Percentiles rank a stretch among this genome's conserved stretches.
Conservation (phyloP, 441 rosid genomes). For the Adansonia rubrostipa region DNA sequence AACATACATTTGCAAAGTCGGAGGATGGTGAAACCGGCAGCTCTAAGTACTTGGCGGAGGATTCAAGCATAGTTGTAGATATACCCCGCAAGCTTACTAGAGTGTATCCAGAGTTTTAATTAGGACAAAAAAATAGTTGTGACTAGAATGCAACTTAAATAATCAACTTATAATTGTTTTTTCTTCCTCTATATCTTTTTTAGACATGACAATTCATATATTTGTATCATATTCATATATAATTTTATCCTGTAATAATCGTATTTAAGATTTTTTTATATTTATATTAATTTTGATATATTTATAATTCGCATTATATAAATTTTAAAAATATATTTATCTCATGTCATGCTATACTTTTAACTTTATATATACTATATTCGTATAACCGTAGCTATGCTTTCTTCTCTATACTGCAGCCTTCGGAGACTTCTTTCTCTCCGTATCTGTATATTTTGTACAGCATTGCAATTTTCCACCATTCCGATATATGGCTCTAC, state of each 20-base stretch:
- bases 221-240: too few species aligned
- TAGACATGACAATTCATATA: too few species aligned
- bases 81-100: background rate
- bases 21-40: background rate
- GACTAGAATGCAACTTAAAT: background rate
- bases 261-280: too few species aligned
- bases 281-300: too few species aligned
- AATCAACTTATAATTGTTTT: too few species aligned
- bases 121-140: background rate
- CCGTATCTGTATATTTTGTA: background rate
- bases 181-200: background rate
- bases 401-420: background rate
- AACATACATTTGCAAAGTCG: constrained; percentile 10
- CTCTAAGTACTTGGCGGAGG: background rate
- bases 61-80: background rate
- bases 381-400: too few species aligned
- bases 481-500: background rate
- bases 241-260: too few species aligned
- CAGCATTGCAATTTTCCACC: background rate
- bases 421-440: background rate
- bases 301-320: too few species aligned
- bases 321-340: too few species aligned
- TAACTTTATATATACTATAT: too few species aligned
- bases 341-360: too few species aligned
- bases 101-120: background rate